Evolutionary conservation across 192 early-diverging fungal genomes (phyloP).

Genomic region (Mortierella claussenii): DNA sequence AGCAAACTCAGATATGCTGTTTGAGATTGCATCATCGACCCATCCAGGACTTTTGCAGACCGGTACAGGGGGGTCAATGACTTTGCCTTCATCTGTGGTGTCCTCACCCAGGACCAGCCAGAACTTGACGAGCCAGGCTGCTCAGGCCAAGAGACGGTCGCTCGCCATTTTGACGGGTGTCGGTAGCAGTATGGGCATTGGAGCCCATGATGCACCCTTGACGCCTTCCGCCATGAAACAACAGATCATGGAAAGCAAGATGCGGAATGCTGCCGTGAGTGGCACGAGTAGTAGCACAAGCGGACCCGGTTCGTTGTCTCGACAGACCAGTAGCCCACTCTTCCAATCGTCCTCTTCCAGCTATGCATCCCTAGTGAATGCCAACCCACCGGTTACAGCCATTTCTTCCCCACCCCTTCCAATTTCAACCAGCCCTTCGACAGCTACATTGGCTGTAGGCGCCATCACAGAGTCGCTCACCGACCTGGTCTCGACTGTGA

Average conservation of each 20-base stretch:
- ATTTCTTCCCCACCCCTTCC: constrained; percentile 25
- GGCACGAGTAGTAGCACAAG: not conserved
- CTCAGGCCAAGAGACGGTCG: constrained; percentile 22
- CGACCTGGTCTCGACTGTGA: constrained; percentile 38
- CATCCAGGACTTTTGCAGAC: not conserved
- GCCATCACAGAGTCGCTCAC: constrained; percentile 35
- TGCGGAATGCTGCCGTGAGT: constrained; percentile 4
- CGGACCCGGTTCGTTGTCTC: constrained; percentile 1
- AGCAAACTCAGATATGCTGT: constrained; percentile 26
- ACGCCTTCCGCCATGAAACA: constrained; percentile 47
- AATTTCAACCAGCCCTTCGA: constrained; percentile 5
- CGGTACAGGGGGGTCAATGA: not conserved
- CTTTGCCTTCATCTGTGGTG: not conserved
- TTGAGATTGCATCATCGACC: constrained; percentile 23
- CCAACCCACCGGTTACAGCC: constrained; percentile 15
- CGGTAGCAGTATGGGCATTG: not conserved
- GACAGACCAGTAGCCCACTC: constrained; percentile 13
- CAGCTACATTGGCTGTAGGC: constrained; percentile 15
- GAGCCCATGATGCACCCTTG: constrained; percentile 12
- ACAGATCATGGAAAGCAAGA: constrained; percentile 44
- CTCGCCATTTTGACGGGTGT: constrained; percentile 24
- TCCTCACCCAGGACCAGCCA: constrained; percentile 27
- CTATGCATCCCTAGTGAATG: not conserved
- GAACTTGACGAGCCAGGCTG: constrained; percentile 1
- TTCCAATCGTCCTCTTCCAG: constrained; percentile 7